Evolutionary conservation across 495 filamentous ascomycete species (phyloP).

Genomic region (Aspergillus panamensis): DNA sequence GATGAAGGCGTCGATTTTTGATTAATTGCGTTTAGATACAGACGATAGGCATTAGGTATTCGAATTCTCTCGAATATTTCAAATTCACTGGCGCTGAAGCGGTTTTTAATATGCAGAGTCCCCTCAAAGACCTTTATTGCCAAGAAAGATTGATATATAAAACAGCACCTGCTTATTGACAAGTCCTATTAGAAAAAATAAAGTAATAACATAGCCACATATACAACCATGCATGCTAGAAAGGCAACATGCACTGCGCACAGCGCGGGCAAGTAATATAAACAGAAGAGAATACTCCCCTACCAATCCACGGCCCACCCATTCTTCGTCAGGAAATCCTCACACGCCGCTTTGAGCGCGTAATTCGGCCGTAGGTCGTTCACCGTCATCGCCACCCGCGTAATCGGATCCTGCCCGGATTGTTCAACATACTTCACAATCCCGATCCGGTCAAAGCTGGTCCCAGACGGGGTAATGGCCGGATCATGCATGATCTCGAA

Average conservation of each 20-base stretch:
- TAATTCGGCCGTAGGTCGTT: slow-evolving; percentile 81
- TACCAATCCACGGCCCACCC: slow-evolving; percentile 95
- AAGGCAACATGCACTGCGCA: not conserved
- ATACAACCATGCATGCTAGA: not conserved
- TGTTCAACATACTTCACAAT: slow-evolving; percentile 81
- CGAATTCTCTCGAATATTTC: too few species aligned
- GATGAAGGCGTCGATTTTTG: slow-evolving; percentile 36
- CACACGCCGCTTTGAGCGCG: slow-evolving; percentile 76
- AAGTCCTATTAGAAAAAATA: too few species aligned
- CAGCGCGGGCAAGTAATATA: not conserved
- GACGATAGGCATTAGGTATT: too few species aligned
- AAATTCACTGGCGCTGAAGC: too few species aligned
- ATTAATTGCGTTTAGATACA: slow-evolving; percentile 15
- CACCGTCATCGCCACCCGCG: slow-evolving; percentile 65
- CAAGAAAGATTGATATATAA: too few species aligned
- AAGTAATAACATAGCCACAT: too few species aligned
- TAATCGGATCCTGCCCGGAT: slow-evolving; percentile 74
- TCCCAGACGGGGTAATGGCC: slow-evolving; percentile 80
- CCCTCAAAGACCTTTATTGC: too few species aligned
- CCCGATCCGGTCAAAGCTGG: slow-evolving; percentile 85
- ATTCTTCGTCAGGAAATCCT: slow-evolving; percentile 78
- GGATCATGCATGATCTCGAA: slow-evolving; percentile 94
- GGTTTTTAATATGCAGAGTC: too few species aligned
- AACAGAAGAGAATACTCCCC: slow-evolving; percentile 9
- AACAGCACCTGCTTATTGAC: too few species aligned